Base-by-base conservation (phyloP, 352 stramenopile genomes). In the Thraustochytrium sp. region DNA sequence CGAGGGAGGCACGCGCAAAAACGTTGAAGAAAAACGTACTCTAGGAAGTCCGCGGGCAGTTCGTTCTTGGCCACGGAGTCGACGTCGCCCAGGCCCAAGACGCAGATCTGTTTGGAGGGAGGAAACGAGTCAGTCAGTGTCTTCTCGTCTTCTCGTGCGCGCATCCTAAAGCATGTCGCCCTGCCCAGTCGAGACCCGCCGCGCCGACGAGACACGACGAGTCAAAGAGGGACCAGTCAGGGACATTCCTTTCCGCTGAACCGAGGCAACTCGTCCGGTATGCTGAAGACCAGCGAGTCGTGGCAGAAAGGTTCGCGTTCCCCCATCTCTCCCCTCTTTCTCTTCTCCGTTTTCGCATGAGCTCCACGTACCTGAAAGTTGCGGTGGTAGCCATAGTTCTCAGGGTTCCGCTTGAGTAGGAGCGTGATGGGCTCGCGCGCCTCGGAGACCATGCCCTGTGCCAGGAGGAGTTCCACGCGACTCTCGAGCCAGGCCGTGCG, bases 331-430 rank as follows among this genome's bases (percentile, higher is more conserved):
- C 85, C 48, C 89, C 86, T 1, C 36, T 18, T 2, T 49, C 59
- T 72, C 40, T 72, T 26, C 9, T 4, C 59, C 0, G 36, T 1
- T 18, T 72, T 18, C 26, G 46, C 13, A 18, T 86, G 13, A 92
- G 86, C 46, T 31, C 95, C 85, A 9, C 92, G 88, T 73, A 88
- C 93, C 88, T 97, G 93, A 34, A 97, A 29, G 11, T 93, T 93
- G 21, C 88, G 88, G 65, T 97, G 92, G 76, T 92, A 95, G 31
- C 88, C 77, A 85, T 97, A 96, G 88, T 97, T 96, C 82, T 98
- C 94, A 76, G 93, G 91, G 80, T 96, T 96, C 84, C 93, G 90
- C 48, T 89, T 87, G 11, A 97, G 77, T 8, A 96, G 86, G 63
- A 92, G 88, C 40, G 91, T 88, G 75, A 91, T 96, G 0, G 93